Percentiles rank a stretch among this genome's conserved stretches.
Evolutionary conservation across 495 filamentous ascomycete genomes (phyloP).

Genomic region (Cudoniella acicularis): DNA sequence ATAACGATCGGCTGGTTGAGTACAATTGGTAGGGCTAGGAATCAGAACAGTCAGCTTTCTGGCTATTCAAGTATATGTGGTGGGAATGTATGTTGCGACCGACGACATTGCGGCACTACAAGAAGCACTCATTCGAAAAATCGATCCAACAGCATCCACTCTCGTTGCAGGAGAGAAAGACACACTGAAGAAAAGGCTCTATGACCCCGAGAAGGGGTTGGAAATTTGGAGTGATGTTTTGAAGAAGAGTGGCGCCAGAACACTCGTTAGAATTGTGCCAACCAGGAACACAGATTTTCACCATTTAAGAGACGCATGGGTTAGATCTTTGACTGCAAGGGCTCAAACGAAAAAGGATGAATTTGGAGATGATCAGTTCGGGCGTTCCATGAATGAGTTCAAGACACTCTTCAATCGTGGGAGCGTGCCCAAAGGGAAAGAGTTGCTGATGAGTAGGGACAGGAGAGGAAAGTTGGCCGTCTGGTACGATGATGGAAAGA

Average conservation of each 20-base stretch:
- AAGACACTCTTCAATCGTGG: slow-evolving; percentile 72
- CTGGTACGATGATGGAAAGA: slow-evolving; percentile 58
- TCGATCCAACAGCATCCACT: slow-evolving; percentile 69
- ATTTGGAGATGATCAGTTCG: slow-evolving; percentile 68
- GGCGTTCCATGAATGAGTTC: slow-evolving; percentile 62
- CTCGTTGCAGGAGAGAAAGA: slow-evolving; percentile 77
- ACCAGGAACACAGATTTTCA: slow-evolving; percentile 86
- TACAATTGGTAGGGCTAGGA: slow-evolving; percentile 84
- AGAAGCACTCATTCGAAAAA: slow-evolving; percentile 40
- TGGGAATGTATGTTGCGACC: slow-evolving; percentile 84
- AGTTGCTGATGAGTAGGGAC: slow-evolving; percentile 70
- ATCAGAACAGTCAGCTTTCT: slow-evolving; percentile 87
- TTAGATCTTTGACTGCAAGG: slow-evolving; percentile 74
- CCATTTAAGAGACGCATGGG: slow-evolving; percentile 87
- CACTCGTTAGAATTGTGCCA: slow-evolving; percentile 74
- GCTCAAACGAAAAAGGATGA: slow-evolving; percentile 46
- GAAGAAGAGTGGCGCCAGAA: slow-evolving; percentile 57
- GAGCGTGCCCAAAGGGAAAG: slow-evolving; percentile 69
- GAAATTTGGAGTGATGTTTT: slow-evolving; percentile 71
- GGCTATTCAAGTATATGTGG: slow-evolving; percentile 89
- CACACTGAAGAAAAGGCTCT: slow-evolving; percentile 58
- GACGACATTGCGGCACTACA: slow-evolving; percentile 62
- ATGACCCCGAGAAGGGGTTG: slow-evolving; percentile 64
- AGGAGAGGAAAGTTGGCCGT: slow-evolving; percentile 61
- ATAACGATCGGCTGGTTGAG: slow-evolving; percentile 41